These are phyloP conservation scores for Antarctomyces pellizariae DNA, from an alignment of 495 filamentous ascomycete genomes.

Conservation along the genomic window DNA sequence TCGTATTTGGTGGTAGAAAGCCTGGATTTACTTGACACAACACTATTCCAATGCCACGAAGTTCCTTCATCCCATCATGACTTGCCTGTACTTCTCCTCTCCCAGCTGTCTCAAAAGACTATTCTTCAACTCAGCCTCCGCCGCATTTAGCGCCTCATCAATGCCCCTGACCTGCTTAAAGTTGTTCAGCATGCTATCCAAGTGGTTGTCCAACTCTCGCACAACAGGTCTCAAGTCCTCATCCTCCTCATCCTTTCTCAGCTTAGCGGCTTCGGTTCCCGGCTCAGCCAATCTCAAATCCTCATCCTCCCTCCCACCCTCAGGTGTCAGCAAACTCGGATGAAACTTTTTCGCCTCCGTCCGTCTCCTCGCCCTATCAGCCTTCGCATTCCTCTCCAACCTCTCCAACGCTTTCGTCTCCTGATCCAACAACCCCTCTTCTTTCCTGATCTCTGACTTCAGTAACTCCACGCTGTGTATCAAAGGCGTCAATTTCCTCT, in stretches of 20 bases:
- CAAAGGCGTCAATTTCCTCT: conserved; percentile 25
- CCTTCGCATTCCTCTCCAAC: conserved; percentile 29
- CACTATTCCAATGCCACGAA: neutral
- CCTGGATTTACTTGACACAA: too few species aligned
- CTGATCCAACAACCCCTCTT: conserved; percentile 24
- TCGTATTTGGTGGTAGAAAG: too few species aligned
- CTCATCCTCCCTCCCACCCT: too few species aligned
- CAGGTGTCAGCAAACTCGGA: conserved; percentile 1
- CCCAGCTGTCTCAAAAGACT: conserved; percentile 9
- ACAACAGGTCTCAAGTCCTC: conserved; percentile 13
- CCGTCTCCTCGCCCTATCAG: conserved; percentile 21
- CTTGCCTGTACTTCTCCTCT: conserved; percentile 7
- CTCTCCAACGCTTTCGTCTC: conserved; percentile 25
- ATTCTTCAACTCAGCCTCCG: conserved; percentile 23
- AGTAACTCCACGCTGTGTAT: conserved; percentile 30
- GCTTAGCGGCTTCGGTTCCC: too few species aligned
- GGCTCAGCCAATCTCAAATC: neutral
- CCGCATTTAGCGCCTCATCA: conserved; percentile 23
- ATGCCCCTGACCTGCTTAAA: conserved; percentile 26
- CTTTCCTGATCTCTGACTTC: conserved; percentile 27
- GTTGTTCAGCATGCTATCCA: conserved; percentile 33
- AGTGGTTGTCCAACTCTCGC: conserved; percentile 27
- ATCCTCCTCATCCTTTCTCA: conserved; percentile 12
- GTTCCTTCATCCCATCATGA: conserved; percentile 7
- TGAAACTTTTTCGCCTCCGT: conserved; percentile 19